Percentiles rank a stretch among this genome's conserved stretches.
phyloP scores from a whole-genome alignment of 1,284 basidiomycete genomes.

The Termitomyces sp. region DNA sequence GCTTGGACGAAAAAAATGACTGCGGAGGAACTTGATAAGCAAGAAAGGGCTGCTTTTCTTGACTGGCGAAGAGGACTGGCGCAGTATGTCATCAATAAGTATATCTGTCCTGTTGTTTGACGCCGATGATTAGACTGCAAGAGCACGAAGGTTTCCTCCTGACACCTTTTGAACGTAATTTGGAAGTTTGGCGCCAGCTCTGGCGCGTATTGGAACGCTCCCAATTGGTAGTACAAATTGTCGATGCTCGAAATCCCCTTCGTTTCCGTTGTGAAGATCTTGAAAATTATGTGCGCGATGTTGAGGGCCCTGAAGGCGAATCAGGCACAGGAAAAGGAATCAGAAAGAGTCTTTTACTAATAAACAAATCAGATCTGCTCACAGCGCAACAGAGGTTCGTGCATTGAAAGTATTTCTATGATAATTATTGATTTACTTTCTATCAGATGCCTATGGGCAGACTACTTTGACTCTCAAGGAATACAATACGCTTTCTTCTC shows the following conservation, averaged over 20 bases:
- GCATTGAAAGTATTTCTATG: conserved; percentile 14
- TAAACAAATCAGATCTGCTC: conserved; percentile 96
- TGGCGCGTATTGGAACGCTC: conserved; percentile 95
- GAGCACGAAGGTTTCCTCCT: conserved; percentile 78
- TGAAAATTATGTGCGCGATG: conserved; percentile 80
- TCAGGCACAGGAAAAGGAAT: conserved; percentile 70
- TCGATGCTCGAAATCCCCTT: conserved; percentile 91
- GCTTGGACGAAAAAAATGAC: conserved; percentile 82
- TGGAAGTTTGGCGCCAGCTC: conserved; percentile 95
- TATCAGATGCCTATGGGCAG: conserved; percentile 66
- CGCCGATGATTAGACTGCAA: conserved; percentile 51
- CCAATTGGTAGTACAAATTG: conserved; percentile 91
- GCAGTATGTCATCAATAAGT: conserved; percentile 43
- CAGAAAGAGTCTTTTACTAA: conserved; percentile 77
- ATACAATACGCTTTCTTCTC: conserved; percentile 96
- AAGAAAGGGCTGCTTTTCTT: conserved; percentile 85
- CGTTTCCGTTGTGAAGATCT: conserved; percentile 91
- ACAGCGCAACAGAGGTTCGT: conserved; percentile 79
- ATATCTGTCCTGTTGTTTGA: not conserved
- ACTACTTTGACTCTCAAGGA: conserved; percentile 83
- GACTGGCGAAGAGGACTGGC: conserved; percentile 91
- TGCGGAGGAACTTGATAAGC: conserved; percentile 72
- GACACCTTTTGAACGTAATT: conserved; percentile 93
- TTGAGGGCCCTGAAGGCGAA: conserved; percentile 74
- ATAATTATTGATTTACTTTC: not conserved